Evolutionary conservation across 768 basidiomycete genomes (phyloP).

Genomic region (Amanita brunnescens): DNA sequence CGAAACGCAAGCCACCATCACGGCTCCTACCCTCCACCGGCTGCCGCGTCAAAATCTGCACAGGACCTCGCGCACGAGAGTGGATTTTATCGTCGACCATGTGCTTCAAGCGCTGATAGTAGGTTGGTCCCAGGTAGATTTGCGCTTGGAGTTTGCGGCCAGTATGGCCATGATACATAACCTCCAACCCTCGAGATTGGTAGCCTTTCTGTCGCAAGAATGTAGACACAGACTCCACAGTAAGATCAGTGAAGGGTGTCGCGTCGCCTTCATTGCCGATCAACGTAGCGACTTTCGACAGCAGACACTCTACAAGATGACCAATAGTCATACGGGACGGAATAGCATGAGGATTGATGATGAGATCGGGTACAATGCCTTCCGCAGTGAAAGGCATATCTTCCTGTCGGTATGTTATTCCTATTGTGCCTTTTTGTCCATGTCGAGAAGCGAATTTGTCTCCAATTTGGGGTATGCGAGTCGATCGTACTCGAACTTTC

Average conservation of each 20-base stretch:
- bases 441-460: conserved; percentile 99
- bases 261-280: conserved; percentile 98
- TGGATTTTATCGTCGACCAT: conserved; percentile 99
- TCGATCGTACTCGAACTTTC: conserved; percentile 93
- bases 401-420: conserved; percentile 98
- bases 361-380: conserved; percentile 92
- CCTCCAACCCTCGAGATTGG: conserved; percentile 93
- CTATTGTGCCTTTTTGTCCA: conserved; percentile 99
- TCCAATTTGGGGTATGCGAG: conserved; percentile 94
- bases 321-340: conserved; percentile 99
- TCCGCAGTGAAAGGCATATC: conserved; percentile 99
- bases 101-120: conserved; percentile 98
- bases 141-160: conserved; percentile 98
- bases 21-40: conserved; percentile 98
- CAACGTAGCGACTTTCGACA: conserved; percentile 93
- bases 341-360: conserved; percentile 99
- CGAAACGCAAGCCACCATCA: conserved; percentile 98
- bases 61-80: conserved; percentile 92
- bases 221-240: conserved; percentile 95
- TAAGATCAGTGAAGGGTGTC: conserved; percentile 96
- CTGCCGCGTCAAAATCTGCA: conserved; percentile 95
- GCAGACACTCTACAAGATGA: conserved; percentile 95
- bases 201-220: conserved; percentile 86
- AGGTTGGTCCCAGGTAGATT: conserved; percentile 96
- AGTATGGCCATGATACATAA: conserved; percentile 99